Conservation (phyloP, 2,329 filamentous ascomycete species). For the Cercospora nicotianae region DNA sequence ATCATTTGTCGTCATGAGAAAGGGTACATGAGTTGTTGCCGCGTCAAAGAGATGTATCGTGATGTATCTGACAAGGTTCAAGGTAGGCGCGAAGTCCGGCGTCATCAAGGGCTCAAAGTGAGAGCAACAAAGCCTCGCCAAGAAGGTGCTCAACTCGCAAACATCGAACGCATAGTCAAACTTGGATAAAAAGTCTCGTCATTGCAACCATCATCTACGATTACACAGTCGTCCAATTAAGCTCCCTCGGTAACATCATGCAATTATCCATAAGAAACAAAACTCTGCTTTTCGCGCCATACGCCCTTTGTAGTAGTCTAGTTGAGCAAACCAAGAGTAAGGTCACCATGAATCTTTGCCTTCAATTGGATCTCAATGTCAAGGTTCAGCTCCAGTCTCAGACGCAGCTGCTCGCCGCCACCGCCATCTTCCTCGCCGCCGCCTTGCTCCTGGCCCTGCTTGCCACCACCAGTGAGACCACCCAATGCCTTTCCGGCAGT, state of each 20-base stretch:
- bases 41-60: background rate
- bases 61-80: background rate
- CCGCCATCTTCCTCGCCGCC: slow-evolving; percentile 41
- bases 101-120: background rate
- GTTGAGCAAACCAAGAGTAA: slow-evolving; percentile 57
- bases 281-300: background rate
- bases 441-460: slow-evolving; percentile 31
- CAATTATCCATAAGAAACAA: background rate
- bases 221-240: background rate
- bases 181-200: background rate
- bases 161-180: background rate
- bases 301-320: slow-evolving; percentile 21
- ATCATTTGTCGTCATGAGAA: slow-evolving; percentile 13
- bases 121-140: background rate
- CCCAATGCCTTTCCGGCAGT: slow-evolving; percentile 50
- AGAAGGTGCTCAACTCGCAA: background rate
- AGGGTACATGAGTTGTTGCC: background rate
- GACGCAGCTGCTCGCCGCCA: slow-evolving; percentile 54
- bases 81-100: background rate
- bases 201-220: background rate
- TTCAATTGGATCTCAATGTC: slow-evolving; percentile 65
- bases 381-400: slow-evolving; percentile 61
- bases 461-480: slow-evolving; percentile 48
- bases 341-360: slow-evolving; percentile 64
- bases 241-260: background rate